These are phyloP conservation scores for Calonectria ilicicola DNA, from an alignment of 2,329 filamentous ascomycete species.

Conservation along the genomic window DNA sequence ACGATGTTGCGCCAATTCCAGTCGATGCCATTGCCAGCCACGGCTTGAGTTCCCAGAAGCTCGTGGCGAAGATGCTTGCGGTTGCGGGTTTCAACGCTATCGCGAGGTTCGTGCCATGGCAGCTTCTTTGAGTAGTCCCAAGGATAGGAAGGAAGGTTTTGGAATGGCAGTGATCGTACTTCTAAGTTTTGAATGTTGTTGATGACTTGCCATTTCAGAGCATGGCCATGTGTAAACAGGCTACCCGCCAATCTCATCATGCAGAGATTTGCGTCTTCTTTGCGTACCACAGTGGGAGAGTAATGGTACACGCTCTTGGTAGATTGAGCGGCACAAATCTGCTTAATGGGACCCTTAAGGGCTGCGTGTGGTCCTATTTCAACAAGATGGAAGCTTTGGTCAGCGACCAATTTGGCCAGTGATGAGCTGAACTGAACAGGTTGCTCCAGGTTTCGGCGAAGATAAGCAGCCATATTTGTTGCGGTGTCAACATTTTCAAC, in stretches of 20 bases:
- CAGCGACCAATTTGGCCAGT: not conserved
- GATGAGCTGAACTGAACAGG: not conserved
- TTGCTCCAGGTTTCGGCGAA: not conserved
- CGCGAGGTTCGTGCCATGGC: not conserved
- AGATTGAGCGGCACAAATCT: not conserved
- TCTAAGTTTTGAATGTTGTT: not conserved
- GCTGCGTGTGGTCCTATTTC: not conserved
- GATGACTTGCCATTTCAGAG: not conserved
- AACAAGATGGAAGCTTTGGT: not conserved
- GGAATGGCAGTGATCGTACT: not conserved
- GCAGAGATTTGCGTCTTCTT: not conserved
- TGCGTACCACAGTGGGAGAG: not conserved
- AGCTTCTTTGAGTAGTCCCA: conserved; percentile 1
- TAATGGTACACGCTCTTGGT: not conserved
- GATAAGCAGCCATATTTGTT: not conserved
- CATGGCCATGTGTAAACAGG: not conserved
- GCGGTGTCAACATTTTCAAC: not conserved
- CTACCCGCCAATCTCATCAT: not conserved
- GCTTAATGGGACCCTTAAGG: not conserved
- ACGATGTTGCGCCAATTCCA: not conserved
- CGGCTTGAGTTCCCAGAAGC: not conserved
- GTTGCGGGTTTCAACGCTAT: not conserved
- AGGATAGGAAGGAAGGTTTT: not conserved
- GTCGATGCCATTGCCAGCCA: not conserved
- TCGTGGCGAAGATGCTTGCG: not conserved